Conservation (phyloP, 257 asterid species). For the Eustoma russellianum region DNA sequence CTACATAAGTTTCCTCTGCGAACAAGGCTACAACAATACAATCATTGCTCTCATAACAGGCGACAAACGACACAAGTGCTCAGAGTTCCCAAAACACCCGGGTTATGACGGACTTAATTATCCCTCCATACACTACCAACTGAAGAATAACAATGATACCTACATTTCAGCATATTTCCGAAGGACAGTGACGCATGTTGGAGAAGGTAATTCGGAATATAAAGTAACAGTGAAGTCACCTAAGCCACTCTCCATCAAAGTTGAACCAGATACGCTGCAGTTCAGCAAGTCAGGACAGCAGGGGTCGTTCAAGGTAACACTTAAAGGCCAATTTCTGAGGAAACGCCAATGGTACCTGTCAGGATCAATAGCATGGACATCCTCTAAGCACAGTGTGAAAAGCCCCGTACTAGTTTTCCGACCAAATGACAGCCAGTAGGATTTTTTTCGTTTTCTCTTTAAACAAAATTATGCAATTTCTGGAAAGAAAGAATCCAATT, state of each 20-base stretch:
- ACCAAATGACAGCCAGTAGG: background rate
- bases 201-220: slow-evolving; percentile 24
- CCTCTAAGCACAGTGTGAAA: slow-evolving; percentile 29
- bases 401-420: slow-evolving; percentile 57
- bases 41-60: slow-evolving; percentile 36
- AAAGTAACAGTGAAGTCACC: slow-evolving; percentile 34
- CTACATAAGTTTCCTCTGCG: slow-evolving; percentile 57
- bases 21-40: slow-evolving; percentile 35
- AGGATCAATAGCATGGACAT: slow-evolving; percentile 32
- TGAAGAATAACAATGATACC: slow-evolving; percentile 9
- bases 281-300: slow-evolving; percentile 29
- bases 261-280: slow-evolving; percentile 32
- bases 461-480: too few species aligned
- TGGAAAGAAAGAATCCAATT: too few species aligned
- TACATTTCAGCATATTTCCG: slow-evolving; percentile 38
- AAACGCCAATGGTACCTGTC: slow-evolving; percentile 7
- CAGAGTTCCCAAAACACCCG: slow-evolving; percentile 18
- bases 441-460: background rate
- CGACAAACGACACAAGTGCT: slow-evolving; percentile 30
- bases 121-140: slow-evolving; percentile 50
- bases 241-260: slow-evolving; percentile 27
- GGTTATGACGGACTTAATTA: slow-evolving; percentile 68
- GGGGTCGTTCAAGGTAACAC: slow-evolving; percentile 41
- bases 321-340: slow-evolving; percentile 37
- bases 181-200: slow-evolving; percentile 57